Evolutionary conservation across 2,329 filamentous ascomycete genomes (phyloP).

Genomic region (Leptographium procerum): DNA sequence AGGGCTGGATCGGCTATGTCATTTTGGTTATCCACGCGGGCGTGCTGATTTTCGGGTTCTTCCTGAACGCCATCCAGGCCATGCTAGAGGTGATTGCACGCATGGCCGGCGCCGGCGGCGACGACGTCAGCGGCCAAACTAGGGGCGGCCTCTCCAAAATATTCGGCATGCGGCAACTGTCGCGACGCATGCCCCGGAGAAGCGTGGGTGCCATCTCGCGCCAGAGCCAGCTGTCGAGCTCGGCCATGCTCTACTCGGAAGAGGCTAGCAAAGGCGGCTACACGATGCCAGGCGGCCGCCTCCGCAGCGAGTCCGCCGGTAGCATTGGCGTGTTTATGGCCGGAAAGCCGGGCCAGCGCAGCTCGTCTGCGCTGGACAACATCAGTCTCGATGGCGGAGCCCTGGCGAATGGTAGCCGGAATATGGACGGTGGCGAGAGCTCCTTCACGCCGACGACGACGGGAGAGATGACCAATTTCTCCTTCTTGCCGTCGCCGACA

Average conservation of each 20-base stretch:
- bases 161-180: constrained; percentile 83
- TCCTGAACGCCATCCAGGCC: constrained; percentile 83
- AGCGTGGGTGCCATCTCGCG: constrained; percentile 47
- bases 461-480: constrained; percentile 55
- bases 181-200: constrained; percentile 55
- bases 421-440: constrained; percentile 46
- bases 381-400: constrained; percentile 33
- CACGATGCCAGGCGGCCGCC: constrained; percentile 38
- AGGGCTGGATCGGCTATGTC: constrained; percentile 91
- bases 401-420: constrained; percentile 29
- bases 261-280: constrained; percentile 53
- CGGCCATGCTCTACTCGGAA: constrained; percentile 65
- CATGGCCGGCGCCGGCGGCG: constrained; percentile 69
- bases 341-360: constrained; percentile 31
- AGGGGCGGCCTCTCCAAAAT: constrained; percentile 80
- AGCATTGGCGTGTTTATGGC: constrained; percentile 41
- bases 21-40: constrained; percentile 78
- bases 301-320: constrained; percentile 50
- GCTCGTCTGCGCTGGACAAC: constrained; percentile 43
- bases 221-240: constrained; percentile 71
- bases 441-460: constrained; percentile 64
- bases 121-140: constrained; percentile 56
- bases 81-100: constrained; percentile 79
- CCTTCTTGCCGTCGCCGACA: constrained; percentile 52
- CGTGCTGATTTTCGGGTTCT: constrained; percentile 83